phyloP scores from a whole-genome alignment of 441 rosid species.

The Euphorbia neoarborescens region DNA sequence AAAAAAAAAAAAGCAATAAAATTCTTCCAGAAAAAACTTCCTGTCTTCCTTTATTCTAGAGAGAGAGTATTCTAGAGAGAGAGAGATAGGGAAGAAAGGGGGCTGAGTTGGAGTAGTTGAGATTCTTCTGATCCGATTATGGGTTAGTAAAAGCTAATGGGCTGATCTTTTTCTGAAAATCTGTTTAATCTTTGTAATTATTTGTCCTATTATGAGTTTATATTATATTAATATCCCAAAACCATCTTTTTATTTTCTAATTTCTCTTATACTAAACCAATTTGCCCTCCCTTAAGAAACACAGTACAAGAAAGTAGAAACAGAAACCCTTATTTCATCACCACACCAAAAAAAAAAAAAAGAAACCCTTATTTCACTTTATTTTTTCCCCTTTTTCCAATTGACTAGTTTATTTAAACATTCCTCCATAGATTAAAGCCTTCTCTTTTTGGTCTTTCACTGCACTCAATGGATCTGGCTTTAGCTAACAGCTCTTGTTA shows the following conservation, averaged over 20 bases:
- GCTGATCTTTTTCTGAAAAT: slow-evolving; percentile 32
- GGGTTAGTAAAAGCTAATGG: slow-evolving; percentile 10
- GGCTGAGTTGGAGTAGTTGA: slow-evolving; percentile 37
- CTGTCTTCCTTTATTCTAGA: background rate
- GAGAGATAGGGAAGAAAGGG: background rate
- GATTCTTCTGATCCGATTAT: slow-evolving; percentile 37
- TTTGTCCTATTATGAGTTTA: slow-evolving; percentile 38
- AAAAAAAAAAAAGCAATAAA: background rate
- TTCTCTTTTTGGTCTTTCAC: background rate
- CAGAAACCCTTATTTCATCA: too few relatives aligned
- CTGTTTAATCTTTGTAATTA: slow-evolving; percentile 25
- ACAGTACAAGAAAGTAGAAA: background rate
- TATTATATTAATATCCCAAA: slow-evolving; percentile 33
- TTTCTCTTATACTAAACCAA: background rate
- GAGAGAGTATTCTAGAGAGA: too few relatives aligned
- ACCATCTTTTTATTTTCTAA: background rate
- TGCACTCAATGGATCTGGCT: slow-evolving; percentile 28
- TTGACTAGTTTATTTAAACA: background rate
- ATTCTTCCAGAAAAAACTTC: background rate
- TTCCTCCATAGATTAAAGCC: slow-evolving; percentile 1
- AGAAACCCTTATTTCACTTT: background rate
- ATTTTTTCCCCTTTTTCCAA: background rate
- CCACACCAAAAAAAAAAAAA: background rate
- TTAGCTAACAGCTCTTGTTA: slow-evolving; percentile 15
- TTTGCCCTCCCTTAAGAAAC: background rate